Evolutionary conservation across 2,329 filamentous ascomycete species (phyloP).

Genomic region (Colletotrichum tropicicola): DNA sequence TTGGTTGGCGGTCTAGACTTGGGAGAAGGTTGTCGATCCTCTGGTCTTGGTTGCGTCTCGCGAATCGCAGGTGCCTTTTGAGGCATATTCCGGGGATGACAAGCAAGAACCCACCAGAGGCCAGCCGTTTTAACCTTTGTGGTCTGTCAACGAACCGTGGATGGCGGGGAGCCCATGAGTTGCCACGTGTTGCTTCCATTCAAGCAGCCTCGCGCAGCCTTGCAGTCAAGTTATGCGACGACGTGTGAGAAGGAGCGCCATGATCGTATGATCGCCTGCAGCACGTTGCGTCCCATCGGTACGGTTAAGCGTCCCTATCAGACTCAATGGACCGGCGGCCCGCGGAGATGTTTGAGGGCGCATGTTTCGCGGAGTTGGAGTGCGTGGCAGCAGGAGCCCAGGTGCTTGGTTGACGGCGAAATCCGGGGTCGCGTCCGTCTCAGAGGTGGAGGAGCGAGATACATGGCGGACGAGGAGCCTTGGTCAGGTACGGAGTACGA

Average conservation of each 20-base stretch:
- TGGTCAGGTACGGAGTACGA: background rate
- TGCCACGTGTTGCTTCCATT: background rate
- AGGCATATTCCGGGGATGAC: conserved; percentile 9
- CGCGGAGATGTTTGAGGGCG: background rate
- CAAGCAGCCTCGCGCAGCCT: background rate
- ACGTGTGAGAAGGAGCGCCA: too few species aligned
- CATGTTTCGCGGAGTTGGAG: background rate
- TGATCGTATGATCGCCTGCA: background rate
- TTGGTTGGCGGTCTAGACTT: background rate
- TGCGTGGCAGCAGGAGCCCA: background rate
- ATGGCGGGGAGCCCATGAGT: background rate
- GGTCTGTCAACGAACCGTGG: background rate
- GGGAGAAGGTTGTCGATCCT: conserved; percentile 18
- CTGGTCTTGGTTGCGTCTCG: conserved; percentile 6
- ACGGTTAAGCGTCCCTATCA: too few species aligned
- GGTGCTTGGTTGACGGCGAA: background rate
- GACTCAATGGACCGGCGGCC: too few species aligned
- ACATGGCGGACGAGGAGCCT: background rate
- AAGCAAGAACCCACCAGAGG: background rate
- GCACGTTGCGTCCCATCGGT: too few species aligned
- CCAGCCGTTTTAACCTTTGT: background rate
- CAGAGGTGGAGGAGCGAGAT: background rate
- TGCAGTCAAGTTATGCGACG: too few species aligned
- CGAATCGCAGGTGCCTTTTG: background rate
- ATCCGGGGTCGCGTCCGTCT: background rate